phyloP scores from a whole-genome alignment of 2,329 filamentous ascomycete genomes.

The Ascochyta clinopodiicola region DNA sequence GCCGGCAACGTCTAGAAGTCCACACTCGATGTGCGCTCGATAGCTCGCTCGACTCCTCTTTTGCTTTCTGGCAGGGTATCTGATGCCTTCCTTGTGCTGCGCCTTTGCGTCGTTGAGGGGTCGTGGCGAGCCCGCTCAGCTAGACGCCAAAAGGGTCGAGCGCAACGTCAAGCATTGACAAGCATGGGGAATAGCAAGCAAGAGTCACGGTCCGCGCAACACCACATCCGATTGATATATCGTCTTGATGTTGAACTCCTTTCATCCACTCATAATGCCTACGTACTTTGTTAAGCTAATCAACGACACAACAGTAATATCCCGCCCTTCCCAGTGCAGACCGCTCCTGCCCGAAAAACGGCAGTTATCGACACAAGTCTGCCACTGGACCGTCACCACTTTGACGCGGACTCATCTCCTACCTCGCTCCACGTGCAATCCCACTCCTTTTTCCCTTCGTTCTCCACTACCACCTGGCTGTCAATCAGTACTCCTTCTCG shows the following conservation, averaged over 20 bases:
- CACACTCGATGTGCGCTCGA: background rate
- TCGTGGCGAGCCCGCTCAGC: background rate
- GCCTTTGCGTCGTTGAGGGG: background rate
- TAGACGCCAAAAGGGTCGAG: background rate
- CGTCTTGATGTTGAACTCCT: background rate
- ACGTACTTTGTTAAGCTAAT: constrained; percentile 29
- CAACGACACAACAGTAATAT: constrained; percentile 36
- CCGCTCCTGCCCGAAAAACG: constrained; percentile 26
- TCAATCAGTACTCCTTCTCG: background rate
- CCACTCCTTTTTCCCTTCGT: background rate
- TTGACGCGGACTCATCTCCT: constrained; percentile 10
- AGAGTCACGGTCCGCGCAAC: background rate
- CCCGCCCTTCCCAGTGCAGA: constrained; percentile 24
- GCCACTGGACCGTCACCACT: constrained; percentile 24
- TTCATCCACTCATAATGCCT: background rate
- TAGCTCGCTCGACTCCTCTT: background rate
- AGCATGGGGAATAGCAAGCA: constrained; percentile 5
- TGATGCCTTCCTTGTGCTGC: background rate
- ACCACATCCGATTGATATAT: background rate
- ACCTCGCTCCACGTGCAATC: constrained; percentile 9
- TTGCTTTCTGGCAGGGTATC: background rate
- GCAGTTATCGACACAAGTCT: constrained; percentile 20
- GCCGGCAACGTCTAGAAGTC: background rate
- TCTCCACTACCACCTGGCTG: background rate
- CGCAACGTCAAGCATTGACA: constrained; percentile 3